Evolutionary conservation across 2,329 filamentous ascomycete species (phyloP).

Genomic region (Trichophyton simii): DNA sequence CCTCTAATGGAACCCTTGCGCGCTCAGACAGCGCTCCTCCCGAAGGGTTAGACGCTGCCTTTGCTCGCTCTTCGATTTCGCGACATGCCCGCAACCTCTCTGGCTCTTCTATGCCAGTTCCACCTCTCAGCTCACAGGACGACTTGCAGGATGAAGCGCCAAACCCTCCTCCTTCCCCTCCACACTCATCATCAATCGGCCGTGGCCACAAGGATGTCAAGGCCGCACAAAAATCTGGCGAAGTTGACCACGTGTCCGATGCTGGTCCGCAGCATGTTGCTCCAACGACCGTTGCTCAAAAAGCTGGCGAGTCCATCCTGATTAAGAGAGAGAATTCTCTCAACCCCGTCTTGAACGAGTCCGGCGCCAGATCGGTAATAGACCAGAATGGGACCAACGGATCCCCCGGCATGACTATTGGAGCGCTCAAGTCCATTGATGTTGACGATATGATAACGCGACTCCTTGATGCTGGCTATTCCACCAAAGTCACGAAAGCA

Average conservation of each 20-base stretch:
- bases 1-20: conserved; percentile 53
- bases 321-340: conserved; percentile 64
- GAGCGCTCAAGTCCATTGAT: conserved; percentile 82
- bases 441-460: conserved; percentile 95
- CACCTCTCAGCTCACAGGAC: conserved; percentile 17
- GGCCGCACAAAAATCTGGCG: conserved; percentile 71
- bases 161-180: conserved; percentile 66
- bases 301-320: conserved; percentile 79
- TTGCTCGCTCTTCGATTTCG: conserved; percentile 55
- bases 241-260: conserved; percentile 91
- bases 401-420: conserved; percentile 61
- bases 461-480: conserved; percentile 85
- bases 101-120: conserved; percentile 25
- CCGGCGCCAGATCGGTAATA: conserved; percentile 18
- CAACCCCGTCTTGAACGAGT: conserved; percentile 50
- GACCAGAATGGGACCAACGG: conserved; percentile 30
- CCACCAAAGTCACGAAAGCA: conserved; percentile 92
- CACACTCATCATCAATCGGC: conserved; percentile 62
- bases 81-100: conserved; percentile 33
- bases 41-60: conserved; percentile 62
- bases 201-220: conserved; percentile 64
- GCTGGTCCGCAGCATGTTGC: conserved; percentile 61
- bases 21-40: conserved; percentile 43
- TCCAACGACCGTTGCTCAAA: conserved; percentile 46
- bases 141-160: conserved; percentile 37